phyloP scores from a whole-genome alignment of 2,329 filamentous ascomycete genomes.

The Colletotrichum sp. region DNA sequence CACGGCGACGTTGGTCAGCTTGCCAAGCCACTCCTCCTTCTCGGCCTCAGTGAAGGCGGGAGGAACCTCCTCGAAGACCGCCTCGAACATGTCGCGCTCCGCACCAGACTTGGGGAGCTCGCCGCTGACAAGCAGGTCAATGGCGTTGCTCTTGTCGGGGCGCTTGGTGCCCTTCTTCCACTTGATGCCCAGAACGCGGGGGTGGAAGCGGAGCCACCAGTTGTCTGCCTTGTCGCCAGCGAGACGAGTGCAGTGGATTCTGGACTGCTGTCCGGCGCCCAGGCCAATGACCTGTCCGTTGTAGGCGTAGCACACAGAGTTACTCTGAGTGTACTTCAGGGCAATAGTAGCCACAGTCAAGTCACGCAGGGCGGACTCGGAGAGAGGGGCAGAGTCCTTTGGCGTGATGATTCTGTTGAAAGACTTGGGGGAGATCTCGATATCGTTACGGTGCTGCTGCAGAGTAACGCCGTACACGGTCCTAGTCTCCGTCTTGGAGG shows the following conservation, averaged over 20 bases:
- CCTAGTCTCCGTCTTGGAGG: conserved; percentile 80
- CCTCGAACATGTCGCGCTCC: conserved; percentile 87
- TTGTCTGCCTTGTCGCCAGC: conserved; percentile 98
- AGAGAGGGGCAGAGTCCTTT: conserved; percentile 74
- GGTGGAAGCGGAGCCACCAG: conserved; percentile 99
- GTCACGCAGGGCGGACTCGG: conserved; percentile 85
- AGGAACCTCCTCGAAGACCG: conserved; percentile 89
- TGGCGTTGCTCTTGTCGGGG: conserved; percentile 96
- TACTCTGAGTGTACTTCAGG: conserved; percentile 98
- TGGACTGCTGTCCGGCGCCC: conserved; percentile 94
- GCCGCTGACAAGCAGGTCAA: conserved; percentile 92
- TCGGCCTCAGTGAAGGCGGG: conserved; percentile 82
- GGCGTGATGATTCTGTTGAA: conserved; percentile 88
- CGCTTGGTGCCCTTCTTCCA: conserved; percentile 99
- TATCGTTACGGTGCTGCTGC: conserved; percentile 91
- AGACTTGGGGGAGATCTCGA: conserved; percentile 81
- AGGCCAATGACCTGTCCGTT: conserved; percentile 94
- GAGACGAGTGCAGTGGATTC: conserved; percentile 97
- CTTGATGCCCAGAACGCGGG: conserved; percentile 83
- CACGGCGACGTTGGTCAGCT: conserved; percentile 82
- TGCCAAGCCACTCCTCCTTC: conserved; percentile 82
- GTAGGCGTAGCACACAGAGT: conserved; percentile 96
- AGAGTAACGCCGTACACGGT: conserved; percentile 91
- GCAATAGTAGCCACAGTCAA: conserved; percentile 95
- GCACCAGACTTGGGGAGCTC: conserved; percentile 83